Evolutionary conservation across 2,329 filamentous ascomycete genomes (phyloP).

Genomic region (Xylariaceae sp.): DNA sequence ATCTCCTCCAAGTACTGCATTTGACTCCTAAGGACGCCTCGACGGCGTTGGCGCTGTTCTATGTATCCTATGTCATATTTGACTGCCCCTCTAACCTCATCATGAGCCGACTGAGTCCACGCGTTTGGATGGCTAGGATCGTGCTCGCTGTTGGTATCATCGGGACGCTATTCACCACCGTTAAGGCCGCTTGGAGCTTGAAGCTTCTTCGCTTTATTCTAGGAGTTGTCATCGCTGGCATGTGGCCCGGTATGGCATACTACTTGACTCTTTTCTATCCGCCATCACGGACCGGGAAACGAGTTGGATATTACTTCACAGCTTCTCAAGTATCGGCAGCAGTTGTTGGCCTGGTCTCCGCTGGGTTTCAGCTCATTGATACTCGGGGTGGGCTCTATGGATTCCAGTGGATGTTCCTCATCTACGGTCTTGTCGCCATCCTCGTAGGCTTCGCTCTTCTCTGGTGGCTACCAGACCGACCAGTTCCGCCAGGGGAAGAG

Average conservation of each 20-base stretch:
- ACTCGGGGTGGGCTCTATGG: conserved; percentile 72
- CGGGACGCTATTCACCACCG: conserved; percentile 78
- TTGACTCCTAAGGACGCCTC: conserved; percentile 76
- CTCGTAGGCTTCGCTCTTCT: conserved; percentile 70
- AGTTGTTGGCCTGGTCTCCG: conserved; percentile 84
- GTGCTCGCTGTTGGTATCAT: conserved; percentile 84
- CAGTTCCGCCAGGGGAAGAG: conserved; percentile 67
- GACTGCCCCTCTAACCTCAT: conserved; percentile 85
- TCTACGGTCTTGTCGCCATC: conserved; percentile 76
- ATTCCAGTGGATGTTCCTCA: conserved; percentile 89
- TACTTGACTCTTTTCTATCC: conserved; percentile 92
- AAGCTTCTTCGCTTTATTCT: conserved; percentile 85
- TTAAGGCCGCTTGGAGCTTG: conserved; percentile 79
- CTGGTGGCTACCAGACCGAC: conserved; percentile 89
- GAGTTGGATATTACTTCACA: conserved; percentile 87
- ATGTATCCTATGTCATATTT: conserved; percentile 88
- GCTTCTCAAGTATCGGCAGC: conserved; percentile 85
- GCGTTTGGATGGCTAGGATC: conserved; percentile 89
- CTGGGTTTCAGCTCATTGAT: conserved; percentile 90
- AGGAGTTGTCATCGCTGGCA: conserved; percentile 83
- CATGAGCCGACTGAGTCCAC: conserved; percentile 81
- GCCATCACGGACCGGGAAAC: conserved; percentile 78
- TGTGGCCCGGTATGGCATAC: conserved; percentile 95
- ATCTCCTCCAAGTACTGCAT: conserved; percentile 69
- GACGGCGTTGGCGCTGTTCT: conserved; percentile 82